These are phyloP conservation scores for Ajuga chamaepitys DNA, from an alignment of 257 asterid species.

Conservation along the genomic window DNA sequence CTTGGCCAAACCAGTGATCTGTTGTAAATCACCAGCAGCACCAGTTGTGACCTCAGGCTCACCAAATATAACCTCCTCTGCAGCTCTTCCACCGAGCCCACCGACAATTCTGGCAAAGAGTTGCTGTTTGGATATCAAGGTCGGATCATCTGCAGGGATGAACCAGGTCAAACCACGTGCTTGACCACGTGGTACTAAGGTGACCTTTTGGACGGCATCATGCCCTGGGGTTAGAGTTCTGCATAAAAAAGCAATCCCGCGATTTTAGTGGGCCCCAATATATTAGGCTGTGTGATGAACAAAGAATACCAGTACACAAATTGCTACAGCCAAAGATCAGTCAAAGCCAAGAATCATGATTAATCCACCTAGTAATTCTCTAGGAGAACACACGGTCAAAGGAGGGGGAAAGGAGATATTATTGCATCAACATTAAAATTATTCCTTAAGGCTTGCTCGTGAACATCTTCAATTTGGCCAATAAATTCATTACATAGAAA, in stretches of 20 bases:
- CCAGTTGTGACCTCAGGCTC: conserved; percentile 96
- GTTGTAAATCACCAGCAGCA: conserved; percentile 95
- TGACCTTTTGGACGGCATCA: conserved; percentile 93
- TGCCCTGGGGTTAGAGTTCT: conserved; percentile 97
- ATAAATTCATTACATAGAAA: too few relatives aligned
- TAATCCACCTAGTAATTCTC: not conserved
- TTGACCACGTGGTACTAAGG: conserved; percentile 93
- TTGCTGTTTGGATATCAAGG: conserved; percentile 95
- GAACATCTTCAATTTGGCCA: too few relatives aligned
- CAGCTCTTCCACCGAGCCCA: conserved; percentile 99
- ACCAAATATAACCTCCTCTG: conserved; percentile 95
- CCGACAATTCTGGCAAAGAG: conserved; percentile 95
- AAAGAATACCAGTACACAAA: too few relatives aligned
- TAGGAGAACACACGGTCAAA: not conserved
- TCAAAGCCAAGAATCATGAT: not conserved
- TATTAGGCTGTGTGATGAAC: not conserved
- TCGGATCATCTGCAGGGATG: conserved; percentile 94
- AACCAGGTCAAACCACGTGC: conserved; percentile 99
- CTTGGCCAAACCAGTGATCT: conserved; percentile 89
- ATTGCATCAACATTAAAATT: not conserved
- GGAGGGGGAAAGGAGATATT: not conserved
- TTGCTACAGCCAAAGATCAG: not conserved
- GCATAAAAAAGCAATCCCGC: conserved; percentile 24
- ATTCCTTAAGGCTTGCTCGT: not conserved
- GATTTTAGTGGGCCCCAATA: not conserved